Evolutionary conservation across 345 rosid species (phyloP).

Genomic region (Euclidium syriacum): DNA sequence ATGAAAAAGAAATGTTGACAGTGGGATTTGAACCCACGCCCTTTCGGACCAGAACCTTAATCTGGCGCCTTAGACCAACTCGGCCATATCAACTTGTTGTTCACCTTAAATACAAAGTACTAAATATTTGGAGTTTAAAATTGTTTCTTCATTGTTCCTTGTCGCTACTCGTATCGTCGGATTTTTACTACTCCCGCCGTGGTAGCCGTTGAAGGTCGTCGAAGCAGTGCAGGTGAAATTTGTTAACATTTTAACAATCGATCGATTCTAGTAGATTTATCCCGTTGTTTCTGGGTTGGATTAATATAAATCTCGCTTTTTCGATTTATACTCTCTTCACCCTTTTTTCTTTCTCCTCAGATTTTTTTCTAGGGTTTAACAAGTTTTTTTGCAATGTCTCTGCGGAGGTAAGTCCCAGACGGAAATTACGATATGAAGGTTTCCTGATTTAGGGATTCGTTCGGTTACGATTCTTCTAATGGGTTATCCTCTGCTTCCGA

Average conservation of each 20-base stretch:
- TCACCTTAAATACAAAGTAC: neutral
- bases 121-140: no score
- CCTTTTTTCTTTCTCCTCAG: neutral
- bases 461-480: conserved; percentile 32
- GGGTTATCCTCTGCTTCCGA: conserved; percentile 61
- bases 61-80: conserved; percentile 98
- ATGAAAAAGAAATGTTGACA: conserved; percentile 39
- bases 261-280: neutral
- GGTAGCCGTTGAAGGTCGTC: neutral
- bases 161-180: no score
- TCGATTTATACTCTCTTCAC: neutral
- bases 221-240: neutral
- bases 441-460: conserved; percentile 16
- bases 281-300: neutral
- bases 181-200: no score
- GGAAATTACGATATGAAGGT: neutral
- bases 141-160: no score
- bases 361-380: neutral
- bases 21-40: conserved; percentile 98
- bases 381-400: neutral
- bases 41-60: conserved; percentile 99
- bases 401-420: neutral
- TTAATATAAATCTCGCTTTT: neutral
- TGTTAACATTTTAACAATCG: neutral
- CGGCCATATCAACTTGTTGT: conserved; percentile 61